phyloP scores from a whole-genome alignment of 768 basidiomycete genomes.

The Tulasnella sp. region DNA sequence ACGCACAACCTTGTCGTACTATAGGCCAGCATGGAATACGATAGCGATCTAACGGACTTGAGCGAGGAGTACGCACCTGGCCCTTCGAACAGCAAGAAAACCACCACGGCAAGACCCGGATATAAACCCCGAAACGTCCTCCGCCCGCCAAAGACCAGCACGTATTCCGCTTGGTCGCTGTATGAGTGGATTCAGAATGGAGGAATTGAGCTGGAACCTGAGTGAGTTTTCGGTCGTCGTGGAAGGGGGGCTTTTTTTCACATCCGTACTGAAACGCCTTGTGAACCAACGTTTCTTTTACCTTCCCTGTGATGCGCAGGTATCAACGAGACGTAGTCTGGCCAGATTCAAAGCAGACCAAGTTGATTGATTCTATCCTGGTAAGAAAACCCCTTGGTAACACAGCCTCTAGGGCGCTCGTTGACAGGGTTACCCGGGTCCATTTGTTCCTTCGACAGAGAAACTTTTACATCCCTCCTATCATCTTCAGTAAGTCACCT shows the following conservation, averaged over 20 bases:
- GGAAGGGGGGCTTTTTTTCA: too few species aligned
- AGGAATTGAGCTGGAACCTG: conserved; percentile 16
- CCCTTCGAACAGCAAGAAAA: background rate
- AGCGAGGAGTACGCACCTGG: conserved; percentile 8
- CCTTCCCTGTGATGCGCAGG: background rate
- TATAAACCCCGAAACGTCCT: conserved; percentile 10
- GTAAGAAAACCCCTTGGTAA: conserved; percentile 1
- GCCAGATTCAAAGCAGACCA: conserved; percentile 69
- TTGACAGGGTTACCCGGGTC: background rate
- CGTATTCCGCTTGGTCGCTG: conserved; percentile 7
- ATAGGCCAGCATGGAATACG: conserved; percentile 5
- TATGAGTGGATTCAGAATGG: conserved; percentile 21
- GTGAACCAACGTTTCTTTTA: background rate
- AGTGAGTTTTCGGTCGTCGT: conserved; percentile 2
- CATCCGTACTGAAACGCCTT: too few species aligned
- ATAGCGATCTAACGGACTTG: conserved; percentile 18
- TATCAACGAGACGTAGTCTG: conserved; percentile 59
- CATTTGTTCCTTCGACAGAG: conserved; percentile 33
- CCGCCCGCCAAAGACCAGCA: conserved; percentile 13
- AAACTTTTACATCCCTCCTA: conserved; percentile 68
- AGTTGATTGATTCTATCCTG: conserved; percentile 71
- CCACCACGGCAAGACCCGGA: background rate
- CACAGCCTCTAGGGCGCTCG: background rate
- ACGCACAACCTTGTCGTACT: background rate
- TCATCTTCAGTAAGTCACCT: conserved; percentile 59